phyloP scores from a whole-genome alignment of 1,284 basidiomycete genomes.

The Leucoagaricus sp. region DNA sequence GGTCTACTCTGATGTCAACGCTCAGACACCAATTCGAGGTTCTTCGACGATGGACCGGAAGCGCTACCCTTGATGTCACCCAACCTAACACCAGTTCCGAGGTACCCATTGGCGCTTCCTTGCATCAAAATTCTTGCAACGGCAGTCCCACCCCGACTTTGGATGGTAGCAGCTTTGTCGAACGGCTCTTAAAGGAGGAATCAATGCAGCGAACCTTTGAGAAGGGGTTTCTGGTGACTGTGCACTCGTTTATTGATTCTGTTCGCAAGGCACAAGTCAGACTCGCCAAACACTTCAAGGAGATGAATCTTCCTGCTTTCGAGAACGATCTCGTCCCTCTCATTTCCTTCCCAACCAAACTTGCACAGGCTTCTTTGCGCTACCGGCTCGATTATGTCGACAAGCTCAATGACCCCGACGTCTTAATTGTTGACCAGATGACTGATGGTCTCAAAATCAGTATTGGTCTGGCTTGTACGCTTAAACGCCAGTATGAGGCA shows the following conservation, averaged over 20 bases:
- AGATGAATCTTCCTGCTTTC: constrained; percentile 92
- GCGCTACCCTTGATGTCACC: constrained; percentile 86
- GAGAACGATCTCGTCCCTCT: constrained; percentile 91
- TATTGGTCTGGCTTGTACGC: constrained; percentile 90
- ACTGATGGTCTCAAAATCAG: constrained; percentile 92
- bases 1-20: constrained; percentile 82
- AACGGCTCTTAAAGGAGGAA: constrained; percentile 95
- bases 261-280: constrained; percentile 89
- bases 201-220: constrained; percentile 93
- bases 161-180: constrained; percentile 83
- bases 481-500: constrained; percentile 93
- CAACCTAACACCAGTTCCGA: constrained; percentile 70
- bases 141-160: constrained; percentile 37
- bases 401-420: constrained; percentile 86
- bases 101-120: constrained; percentile 41
- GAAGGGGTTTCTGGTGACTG: constrained; percentile 87
- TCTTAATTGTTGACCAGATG: constrained; percentile 95
- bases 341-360: constrained; percentile 93
- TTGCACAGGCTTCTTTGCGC: constrained; percentile 90
- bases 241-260: constrained; percentile 84
- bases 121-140: constrained; percentile 18
- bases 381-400: constrained; percentile 90
- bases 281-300: constrained; percentile 70
- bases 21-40: constrained; percentile 78
- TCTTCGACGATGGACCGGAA: constrained; percentile 90